phyloP scores from a whole-genome alignment of 2,329 filamentous ascomycete species.

The Didymella arachidicola region DNA sequence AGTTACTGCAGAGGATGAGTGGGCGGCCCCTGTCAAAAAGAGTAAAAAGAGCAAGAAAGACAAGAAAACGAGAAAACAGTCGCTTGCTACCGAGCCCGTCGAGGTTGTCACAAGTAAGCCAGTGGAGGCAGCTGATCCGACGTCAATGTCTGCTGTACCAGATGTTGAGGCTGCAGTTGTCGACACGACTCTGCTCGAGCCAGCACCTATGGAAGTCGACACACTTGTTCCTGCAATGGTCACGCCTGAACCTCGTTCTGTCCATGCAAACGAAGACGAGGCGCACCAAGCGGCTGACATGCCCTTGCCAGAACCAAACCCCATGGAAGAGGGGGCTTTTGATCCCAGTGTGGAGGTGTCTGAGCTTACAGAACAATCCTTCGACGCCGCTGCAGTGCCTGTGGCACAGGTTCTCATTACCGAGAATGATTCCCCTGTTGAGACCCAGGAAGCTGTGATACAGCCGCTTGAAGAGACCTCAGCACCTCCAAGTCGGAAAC shows the following conservation, averaged over 20 bases:
- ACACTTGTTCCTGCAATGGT: not conserved
- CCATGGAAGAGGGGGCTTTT: not conserved
- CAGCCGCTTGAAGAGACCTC: conserved; percentile 12
- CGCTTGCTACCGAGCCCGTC: conserved; percentile 16
- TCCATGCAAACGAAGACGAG: not conserved
- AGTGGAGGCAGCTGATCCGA: conserved; percentile 3
- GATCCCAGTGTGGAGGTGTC: not conserved
- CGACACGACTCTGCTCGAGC: conserved; percentile 1
- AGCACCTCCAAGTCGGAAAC: conserved; percentile 27
- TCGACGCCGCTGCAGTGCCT: not conserved
- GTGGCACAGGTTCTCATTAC: not conserved
- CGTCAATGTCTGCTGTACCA: not conserved
- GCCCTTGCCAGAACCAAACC: conserved; percentile 3
- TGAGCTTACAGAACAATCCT: not conserved
- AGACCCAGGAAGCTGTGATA: not conserved
- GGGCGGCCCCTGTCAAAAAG: conserved; percentile 30
- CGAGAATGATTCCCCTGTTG: not conserved
- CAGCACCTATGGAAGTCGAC: conserved; percentile 8
- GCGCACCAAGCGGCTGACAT: not conserved
- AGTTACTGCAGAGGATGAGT: conserved; percentile 25
- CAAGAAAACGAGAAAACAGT: conserved; percentile 38
- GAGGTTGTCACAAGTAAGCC: conserved; percentile 11
- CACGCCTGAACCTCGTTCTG: not conserved
- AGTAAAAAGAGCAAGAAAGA: conserved; percentile 41
- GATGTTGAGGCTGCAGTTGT: not conserved